Evolutionary conservation across 2,329 filamentous ascomycete genomes (phyloP).

Genomic region (Graphilbum fragrans): DNA sequence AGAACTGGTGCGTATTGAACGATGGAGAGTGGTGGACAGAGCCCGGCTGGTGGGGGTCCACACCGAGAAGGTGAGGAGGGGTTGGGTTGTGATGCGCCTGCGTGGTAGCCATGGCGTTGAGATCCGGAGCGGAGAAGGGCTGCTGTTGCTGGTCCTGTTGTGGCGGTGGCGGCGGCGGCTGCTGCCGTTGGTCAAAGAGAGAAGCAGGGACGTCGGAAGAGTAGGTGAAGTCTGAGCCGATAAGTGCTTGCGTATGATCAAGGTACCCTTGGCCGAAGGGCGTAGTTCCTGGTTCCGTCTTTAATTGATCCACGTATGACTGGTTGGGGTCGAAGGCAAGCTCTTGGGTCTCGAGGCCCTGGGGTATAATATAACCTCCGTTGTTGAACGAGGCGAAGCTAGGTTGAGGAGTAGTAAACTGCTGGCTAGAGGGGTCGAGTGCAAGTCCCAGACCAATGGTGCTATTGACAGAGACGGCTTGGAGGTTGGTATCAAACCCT

Average conservation of each 20-base stretch:
- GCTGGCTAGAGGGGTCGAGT: conserved; percentile 37
- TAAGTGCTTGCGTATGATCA: conserved; percentile 30
- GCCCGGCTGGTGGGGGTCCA: conserved; percentile 21
- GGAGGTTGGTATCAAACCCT: conserved; percentile 38
- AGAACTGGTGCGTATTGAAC: conserved; percentile 44
- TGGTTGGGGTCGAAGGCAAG: conserved; percentile 29
- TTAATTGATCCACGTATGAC: conserved; percentile 30
- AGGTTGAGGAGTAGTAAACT: conserved; percentile 26
- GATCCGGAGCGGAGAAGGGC: conserved; percentile 30
- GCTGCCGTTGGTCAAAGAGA: conserved; percentile 42
- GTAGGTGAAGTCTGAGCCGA: conserved; percentile 52
- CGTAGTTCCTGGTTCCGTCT: conserved; percentile 15
- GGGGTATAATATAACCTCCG: conserved; percentile 28
- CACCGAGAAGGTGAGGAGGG: conserved; percentile 39
- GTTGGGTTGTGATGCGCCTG: conserved; percentile 45
- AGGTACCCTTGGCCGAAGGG: conserved; percentile 27
- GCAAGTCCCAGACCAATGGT: conserved; percentile 43
- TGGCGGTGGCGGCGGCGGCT: conserved; percentile 21
- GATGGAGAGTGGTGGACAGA: conserved; percentile 45
- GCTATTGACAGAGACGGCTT: conserved; percentile 13
- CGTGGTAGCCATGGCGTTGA: conserved; percentile 41
- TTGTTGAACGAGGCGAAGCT: conserved; percentile 33
- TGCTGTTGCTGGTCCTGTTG: neutral
- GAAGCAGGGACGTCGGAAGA: conserved; percentile 46
- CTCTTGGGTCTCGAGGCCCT: conserved; percentile 20